phyloP scores from a whole-genome alignment of 2,329 filamentous ascomycete species.

The Botrytis porri region DNA sequence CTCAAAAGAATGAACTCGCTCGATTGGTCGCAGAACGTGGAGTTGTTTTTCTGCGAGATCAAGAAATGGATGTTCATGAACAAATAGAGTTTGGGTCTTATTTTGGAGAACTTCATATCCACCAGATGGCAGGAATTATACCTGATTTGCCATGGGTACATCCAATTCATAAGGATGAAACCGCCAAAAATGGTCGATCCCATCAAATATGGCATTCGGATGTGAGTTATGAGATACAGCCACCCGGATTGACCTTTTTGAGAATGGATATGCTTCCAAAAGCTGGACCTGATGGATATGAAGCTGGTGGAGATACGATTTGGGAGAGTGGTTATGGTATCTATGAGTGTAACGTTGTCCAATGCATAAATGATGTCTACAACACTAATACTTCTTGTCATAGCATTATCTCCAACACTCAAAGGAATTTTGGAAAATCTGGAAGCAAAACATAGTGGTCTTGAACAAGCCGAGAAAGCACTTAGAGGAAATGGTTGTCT shows the following conservation, averaged over 20 bases:
- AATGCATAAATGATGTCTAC: constrained; percentile 44
- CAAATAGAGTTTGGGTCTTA: constrained; percentile 47
- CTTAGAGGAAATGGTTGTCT: constrained; percentile 21
- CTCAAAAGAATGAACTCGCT: constrained; percentile 73
- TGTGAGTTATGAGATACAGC: constrained; percentile 50
- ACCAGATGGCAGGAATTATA: constrained; percentile 19
- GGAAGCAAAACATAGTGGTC: constrained; percentile 14
- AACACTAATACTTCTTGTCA: constrained; percentile 42
- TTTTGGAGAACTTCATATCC: constrained; percentile 39
- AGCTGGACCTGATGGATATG: constrained; percentile 51
- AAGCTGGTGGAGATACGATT: constrained; percentile 58
- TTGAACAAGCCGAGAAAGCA: constrained; percentile 7
- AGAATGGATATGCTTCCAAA: constrained; percentile 53
- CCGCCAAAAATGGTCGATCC: constrained; percentile 22
- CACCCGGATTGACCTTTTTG: constrained; percentile 48
- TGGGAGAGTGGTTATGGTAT: constrained; percentile 49
- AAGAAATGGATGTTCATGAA: constrained; percentile 45
- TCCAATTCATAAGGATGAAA: constrained; percentile 19
- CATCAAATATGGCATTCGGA: constrained; percentile 34
- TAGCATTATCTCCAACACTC: constrained; percentile 12
- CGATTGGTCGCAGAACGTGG: constrained; percentile 58
- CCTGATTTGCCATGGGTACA: constrained; percentile 21
- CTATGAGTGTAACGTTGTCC: constrained; percentile 45
- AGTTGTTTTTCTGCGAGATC: constrained; percentile 53
- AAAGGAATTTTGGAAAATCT: constrained; percentile 8